phyloP scores from a whole-genome alignment of 768 basidiomycete genomes.

The Hericium erinaceus region DNA sequence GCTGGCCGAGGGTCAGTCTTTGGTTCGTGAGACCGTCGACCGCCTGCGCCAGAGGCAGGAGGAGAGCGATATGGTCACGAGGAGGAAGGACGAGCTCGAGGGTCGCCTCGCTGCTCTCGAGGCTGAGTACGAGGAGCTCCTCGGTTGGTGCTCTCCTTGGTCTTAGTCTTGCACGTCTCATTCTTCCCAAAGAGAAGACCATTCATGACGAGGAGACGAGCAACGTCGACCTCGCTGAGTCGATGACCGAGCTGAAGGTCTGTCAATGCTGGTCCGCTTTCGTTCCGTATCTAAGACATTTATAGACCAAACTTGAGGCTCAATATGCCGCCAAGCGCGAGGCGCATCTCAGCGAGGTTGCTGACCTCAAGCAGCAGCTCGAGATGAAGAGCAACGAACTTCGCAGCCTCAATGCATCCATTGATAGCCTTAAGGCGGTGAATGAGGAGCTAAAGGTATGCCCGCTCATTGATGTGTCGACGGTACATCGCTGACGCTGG shows the following conservation, averaged over 20 bases:
- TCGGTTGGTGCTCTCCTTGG: conserved; percentile 43
- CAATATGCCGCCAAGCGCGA: conserved; percentile 93
- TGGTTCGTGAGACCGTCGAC: conserved; percentile 85
- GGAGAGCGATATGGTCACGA: conserved; percentile 77
- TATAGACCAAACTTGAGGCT: conserved; percentile 83
- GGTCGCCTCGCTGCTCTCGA: conserved; percentile 71
- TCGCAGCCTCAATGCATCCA: conserved; percentile 70
- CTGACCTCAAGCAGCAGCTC: conserved; percentile 83
- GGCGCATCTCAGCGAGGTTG: conserved; percentile 73
- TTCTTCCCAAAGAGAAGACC: conserved; percentile 62
- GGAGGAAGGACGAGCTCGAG: conserved; percentile 85
- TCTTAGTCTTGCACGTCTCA: conserved; percentile 6
- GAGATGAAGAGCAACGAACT: conserved; percentile 80
- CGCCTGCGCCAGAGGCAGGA: conserved; percentile 84
- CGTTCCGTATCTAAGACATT: conserved; percentile 8
- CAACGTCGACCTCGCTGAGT: conserved; percentile 73
- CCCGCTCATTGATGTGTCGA: conserved; percentile 3
- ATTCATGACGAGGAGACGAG: conserved; percentile 83
- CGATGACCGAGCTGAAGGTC: conserved; percentile 88
- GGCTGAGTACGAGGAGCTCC: conserved; percentile 91
- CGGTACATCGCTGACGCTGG: conserved; percentile 7
- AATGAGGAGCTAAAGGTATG: conserved; percentile 96
- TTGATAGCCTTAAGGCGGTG: conserved; percentile 90
- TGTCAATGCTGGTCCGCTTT: conserved; percentile 16
- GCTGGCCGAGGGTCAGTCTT: conserved; percentile 77